Percentiles rank a stretch among this genome's conserved stretches.
Evolutionary conservation across 352 stramenopile genomes (phyloP).

Genomic region (Globisporangium viniferum): DNA sequence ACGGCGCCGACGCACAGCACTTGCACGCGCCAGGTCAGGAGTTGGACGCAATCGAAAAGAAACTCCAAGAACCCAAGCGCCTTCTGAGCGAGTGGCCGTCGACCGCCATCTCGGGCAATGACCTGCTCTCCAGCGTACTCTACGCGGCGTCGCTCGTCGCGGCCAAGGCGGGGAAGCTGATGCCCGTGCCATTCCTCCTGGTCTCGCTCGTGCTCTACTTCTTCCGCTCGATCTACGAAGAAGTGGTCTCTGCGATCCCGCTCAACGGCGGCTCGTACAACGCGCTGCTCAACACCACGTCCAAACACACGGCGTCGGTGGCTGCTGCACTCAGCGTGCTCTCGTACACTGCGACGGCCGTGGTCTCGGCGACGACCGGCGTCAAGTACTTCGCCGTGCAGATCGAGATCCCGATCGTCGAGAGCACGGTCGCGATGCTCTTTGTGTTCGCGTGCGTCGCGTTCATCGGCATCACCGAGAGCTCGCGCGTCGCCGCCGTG

Average conservation of each 20-base stretch:
- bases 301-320: slow-evolving; percentile 75
- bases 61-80: slow-evolving; percentile 27
- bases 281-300: slow-evolving; percentile 87
- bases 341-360: slow-evolving; percentile 87
- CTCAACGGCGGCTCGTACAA: slow-evolving; percentile 91
- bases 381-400: slow-evolving; percentile 79
- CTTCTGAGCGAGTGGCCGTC: slow-evolving; percentile 61
- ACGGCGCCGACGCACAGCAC: slow-evolving; percentile 23
- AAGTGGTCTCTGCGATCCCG: slow-evolving; percentile 85
- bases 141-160: slow-evolving; percentile 52
- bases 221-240: slow-evolving; percentile 82
- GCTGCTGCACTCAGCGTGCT: slow-evolving; percentile 83
- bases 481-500: slow-evolving; percentile 58
- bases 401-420: slow-evolving; percentile 42
- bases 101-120: slow-evolving; percentile 87
- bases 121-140: slow-evolving; percentile 82
- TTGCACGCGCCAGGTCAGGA: slow-evolving; percentile 31
- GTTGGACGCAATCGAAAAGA: slow-evolving; percentile 30
- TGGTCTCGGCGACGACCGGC: slow-evolving; percentile 59
- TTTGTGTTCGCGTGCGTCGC: slow-evolving; percentile 75
- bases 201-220: slow-evolving; percentile 60
- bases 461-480: slow-evolving; percentile 74
- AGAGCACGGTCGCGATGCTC: slow-evolving; percentile 42
- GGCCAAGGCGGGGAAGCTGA: slow-evolving; percentile 65
- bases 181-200: slow-evolving; percentile 73